phyloP scores from a whole-genome alignment of 2,329 filamentous ascomycete genomes.

The Fusarium mundagurra region DNA sequence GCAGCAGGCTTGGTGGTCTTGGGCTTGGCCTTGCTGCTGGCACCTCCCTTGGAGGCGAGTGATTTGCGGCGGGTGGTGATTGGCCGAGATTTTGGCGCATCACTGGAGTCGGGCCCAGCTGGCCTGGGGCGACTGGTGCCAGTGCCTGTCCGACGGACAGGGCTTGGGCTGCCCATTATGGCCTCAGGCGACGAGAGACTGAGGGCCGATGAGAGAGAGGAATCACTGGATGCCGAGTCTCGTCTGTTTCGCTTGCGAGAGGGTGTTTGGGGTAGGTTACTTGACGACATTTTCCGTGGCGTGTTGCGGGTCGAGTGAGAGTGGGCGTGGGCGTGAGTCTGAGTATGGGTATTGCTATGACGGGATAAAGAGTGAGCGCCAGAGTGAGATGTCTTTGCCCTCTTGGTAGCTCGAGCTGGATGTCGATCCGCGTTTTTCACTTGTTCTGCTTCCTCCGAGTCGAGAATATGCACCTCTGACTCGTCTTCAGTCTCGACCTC shows the following conservation, averaged over 20 bases:
- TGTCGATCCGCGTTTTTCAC: slow-evolving; percentile 12
- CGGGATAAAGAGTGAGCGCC: slow-evolving; percentile 32
- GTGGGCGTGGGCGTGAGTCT: slow-evolving; percentile 24
- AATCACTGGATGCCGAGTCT: slow-evolving; percentile 54
- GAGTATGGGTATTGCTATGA: neutral
- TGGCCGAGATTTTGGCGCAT: slow-evolving; percentile 53
- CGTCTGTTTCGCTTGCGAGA: slow-evolving; percentile 49
- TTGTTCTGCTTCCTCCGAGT: slow-evolving; percentile 19
- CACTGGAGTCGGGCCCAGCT: slow-evolving; percentile 45
- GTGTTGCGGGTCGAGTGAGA: slow-evolving; percentile 38
- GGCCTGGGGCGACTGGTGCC: slow-evolving; percentile 35
- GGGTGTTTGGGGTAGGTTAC: slow-evolving; percentile 47
- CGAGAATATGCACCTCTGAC: slow-evolving; percentile 8
- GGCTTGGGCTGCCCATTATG: slow-evolving; percentile 44
- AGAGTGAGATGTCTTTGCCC: slow-evolving; percentile 48
- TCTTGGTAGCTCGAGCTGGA: slow-evolving; percentile 48
- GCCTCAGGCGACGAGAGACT: slow-evolving; percentile 53
- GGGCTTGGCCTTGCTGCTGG: slow-evolving; percentile 45
- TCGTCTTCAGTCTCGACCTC: slow-evolving; percentile 10
- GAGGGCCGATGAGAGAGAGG: slow-evolving; percentile 54
- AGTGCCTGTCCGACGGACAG: slow-evolving; percentile 42
- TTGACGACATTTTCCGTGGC: slow-evolving; percentile 41
- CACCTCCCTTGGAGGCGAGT: slow-evolving; percentile 49
- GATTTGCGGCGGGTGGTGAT: slow-evolving; percentile 53
- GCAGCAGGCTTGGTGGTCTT: slow-evolving; percentile 48